Evolutionary conservation across 2,329 filamentous ascomycete species (phyloP).

Genomic region (Colletotrichum horii): DNA sequence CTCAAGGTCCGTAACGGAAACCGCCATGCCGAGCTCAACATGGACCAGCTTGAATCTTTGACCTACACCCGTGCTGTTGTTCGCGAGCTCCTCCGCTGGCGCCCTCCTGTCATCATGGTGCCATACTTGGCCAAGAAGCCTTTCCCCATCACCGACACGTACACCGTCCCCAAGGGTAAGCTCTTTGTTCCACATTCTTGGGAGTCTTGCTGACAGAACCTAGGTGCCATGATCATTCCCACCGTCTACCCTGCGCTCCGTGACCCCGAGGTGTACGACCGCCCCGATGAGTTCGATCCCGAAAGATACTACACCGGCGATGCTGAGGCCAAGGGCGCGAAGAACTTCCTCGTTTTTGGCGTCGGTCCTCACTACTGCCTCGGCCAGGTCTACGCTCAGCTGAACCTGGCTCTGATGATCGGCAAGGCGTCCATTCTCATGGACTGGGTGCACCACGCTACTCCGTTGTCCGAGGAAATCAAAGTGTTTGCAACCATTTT

Average conservation of each 20-base stretch:
- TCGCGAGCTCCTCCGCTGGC: constrained; percentile 89
- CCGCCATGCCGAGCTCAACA: constrained; percentile 69
- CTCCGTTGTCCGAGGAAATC: constrained; percentile 87
- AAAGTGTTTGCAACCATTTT: constrained; percentile 99
- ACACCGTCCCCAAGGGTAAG: constrained; percentile 88
- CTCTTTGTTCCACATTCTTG: neutral
- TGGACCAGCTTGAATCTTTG: constrained; percentile 89
- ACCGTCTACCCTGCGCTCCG: constrained; percentile 90
- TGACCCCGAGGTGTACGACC: constrained; percentile 89
- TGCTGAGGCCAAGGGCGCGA: constrained; percentile 82
- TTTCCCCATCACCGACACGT: constrained; percentile 86
- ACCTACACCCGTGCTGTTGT: constrained; percentile 91
- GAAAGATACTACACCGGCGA: constrained; percentile 91
- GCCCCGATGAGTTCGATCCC: constrained; percentile 87
- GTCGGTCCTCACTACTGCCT: constrained; percentile 96
- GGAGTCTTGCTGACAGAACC: neutral
- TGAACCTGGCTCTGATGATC: constrained; percentile 87
- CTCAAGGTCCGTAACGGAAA: constrained; percentile 77
- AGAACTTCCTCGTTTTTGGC: constrained; percentile 98
- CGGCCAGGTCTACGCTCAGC: constrained; percentile 88
- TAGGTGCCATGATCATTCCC: constrained; percentile 90
- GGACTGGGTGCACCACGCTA: constrained; percentile 90
- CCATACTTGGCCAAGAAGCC: constrained; percentile 94
- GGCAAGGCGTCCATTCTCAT: constrained; percentile 87
- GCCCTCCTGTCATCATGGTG: constrained; percentile 96